Conservation (phyloP, 495 filamentous ascomycete genomes). For the Emericellopsis terricola region DNA sequence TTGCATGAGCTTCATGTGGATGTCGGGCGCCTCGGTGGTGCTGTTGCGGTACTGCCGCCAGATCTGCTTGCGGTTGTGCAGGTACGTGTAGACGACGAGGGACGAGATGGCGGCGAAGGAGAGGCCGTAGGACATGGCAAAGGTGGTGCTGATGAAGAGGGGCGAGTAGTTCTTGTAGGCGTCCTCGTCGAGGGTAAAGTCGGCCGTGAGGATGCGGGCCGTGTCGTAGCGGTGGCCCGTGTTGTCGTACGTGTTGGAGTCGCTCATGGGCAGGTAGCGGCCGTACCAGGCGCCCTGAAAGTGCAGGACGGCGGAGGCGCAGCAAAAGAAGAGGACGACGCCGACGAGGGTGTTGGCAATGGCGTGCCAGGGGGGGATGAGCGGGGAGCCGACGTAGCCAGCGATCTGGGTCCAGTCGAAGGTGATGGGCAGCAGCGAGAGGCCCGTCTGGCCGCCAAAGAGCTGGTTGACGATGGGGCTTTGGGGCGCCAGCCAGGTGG, state of each 20-base stretch:
- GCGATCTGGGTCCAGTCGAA: conserved; percentile 50
- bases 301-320: conserved; percentile 30
- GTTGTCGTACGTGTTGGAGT: conserved; percentile 44
- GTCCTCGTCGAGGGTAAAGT: conserved; percentile 31
- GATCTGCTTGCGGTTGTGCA: conserved; percentile 47
- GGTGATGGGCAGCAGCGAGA: conserved; percentile 41
- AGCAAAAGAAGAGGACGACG: conserved; percentile 35
- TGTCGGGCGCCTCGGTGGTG: conserved; percentile 37
- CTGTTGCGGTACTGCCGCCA: conserved; percentile 40
- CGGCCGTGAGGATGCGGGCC: conserved; percentile 27
- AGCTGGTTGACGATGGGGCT: conserved; percentile 52
- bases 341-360: conserved; percentile 45
- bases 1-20: conserved; percentile 40
- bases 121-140: conserved; percentile 46
- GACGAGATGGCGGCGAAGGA: conserved; percentile 54
- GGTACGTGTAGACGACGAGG: conserved; percentile 43
- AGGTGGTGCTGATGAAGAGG: conserved; percentile 43
- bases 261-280: conserved; percentile 37
- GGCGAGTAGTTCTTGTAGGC: conserved; percentile 44
- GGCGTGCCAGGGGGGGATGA: conserved; percentile 37
- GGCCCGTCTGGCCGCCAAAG: conserved; percentile 44
- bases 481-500: conserved; percentile 41
- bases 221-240: conserved; percentile 38
- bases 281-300: conserved; percentile 52
- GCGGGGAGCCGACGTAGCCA: conserved; percentile 36